phyloP scores from a whole-genome alignment of 2,329 filamentous ascomycete species.

The Aureobasidium sp. region DNA sequence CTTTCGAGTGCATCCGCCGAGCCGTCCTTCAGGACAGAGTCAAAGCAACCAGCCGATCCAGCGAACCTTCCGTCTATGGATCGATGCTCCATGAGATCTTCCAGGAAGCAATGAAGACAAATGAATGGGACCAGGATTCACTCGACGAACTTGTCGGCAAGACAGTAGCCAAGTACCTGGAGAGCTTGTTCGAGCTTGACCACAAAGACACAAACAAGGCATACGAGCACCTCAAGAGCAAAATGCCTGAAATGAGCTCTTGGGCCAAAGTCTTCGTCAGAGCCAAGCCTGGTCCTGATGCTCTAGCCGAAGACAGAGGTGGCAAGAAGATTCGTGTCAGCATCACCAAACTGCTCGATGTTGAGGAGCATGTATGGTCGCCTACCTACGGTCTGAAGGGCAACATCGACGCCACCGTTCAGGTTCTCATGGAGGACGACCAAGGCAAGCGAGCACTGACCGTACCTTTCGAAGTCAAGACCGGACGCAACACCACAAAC shows the following conservation, averaged over 20 bases:
- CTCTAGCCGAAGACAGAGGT: slow-evolving; percentile 71
- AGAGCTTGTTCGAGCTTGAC: slow-evolving; percentile 83
- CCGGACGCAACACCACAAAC: slow-evolving; percentile 71
- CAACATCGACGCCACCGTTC: slow-evolving; percentile 94
- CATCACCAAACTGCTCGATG: slow-evolving; percentile 87
- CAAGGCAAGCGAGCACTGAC: slow-evolving; percentile 61
- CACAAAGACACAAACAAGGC: slow-evolving; percentile 62
- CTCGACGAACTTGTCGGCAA: slow-evolving; percentile 60
- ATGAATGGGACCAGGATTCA: slow-evolving; percentile 68
- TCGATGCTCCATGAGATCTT: slow-evolving; percentile 94
- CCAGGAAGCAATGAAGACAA: slow-evolving; percentile 77
- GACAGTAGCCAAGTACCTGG: slow-evolving; percentile 69
- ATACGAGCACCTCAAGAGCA: slow-evolving; percentile 71
- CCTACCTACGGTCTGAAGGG: slow-evolving; percentile 96
- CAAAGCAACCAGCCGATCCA: slow-evolving; percentile 78
- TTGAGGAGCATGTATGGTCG: slow-evolving; percentile 98
- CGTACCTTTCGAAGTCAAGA: slow-evolving; percentile 93
- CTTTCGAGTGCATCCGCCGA: slow-evolving; percentile 82
- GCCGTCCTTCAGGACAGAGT: slow-evolving; percentile 92
- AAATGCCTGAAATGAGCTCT: slow-evolving; percentile 69
- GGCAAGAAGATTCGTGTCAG: slow-evolving; percentile 72
- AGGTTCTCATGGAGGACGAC: slow-evolving; percentile 72
- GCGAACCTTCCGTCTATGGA: slow-evolving; percentile 79
- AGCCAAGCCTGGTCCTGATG: slow-evolving; percentile 59
- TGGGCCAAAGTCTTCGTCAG: slow-evolving; percentile 83